Evolutionary conservation across 805 yeast species (phyloP).

Genomic region (Starmerella bombi): DNA sequence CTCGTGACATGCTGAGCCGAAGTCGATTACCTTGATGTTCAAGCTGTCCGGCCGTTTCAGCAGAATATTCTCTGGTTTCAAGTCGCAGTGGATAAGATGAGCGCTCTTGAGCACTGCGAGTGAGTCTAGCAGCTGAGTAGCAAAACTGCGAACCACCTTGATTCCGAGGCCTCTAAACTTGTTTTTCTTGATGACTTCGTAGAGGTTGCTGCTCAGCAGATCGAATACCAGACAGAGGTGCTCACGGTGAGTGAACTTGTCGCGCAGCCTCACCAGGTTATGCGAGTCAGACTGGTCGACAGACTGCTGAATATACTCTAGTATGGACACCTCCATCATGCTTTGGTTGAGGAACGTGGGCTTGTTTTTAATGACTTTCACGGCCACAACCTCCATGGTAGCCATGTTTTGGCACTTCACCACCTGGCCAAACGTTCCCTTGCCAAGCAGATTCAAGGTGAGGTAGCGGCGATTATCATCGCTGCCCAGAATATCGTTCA

Average conservation of each 20-base stretch:
- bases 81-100: constrained; percentile 85
- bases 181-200: constrained; percentile 83
- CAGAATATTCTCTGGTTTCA: constrained; percentile 90
- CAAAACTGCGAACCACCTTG: constrained; percentile 60
- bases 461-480: constrained; percentile 76
- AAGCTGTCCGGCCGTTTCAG: constrained; percentile 70
- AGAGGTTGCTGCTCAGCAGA: constrained; percentile 70
- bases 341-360: constrained; percentile 87
- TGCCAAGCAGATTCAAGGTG: constrained; percentile 82
- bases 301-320: constrained; percentile 65
- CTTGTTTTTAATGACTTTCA: constrained; percentile 83
- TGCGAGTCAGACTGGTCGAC: constrained; percentile 59
- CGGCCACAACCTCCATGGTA: constrained; percentile 82
- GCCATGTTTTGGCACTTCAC: constrained; percentile 75
- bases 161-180: constrained; percentile 83
- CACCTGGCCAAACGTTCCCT: constrained; percentile 97
- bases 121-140: constrained; percentile 71
- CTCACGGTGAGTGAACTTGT: constrained; percentile 80
- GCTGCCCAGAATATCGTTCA: constrained; percentile 80
- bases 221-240: constrained; percentile 92
- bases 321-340: constrained; percentile 72
- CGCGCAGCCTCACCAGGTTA: constrained; percentile 65
- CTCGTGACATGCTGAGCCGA: constrained; percentile 91
- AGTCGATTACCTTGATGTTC: constrained; percentile 83
- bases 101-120: constrained; percentile 67